These are phyloP conservation scores for Macrophomina pseudophaseolina DNA, from an alignment of 2,329 filamentous ascomycete genomes.

Conservation along the genomic window DNA sequence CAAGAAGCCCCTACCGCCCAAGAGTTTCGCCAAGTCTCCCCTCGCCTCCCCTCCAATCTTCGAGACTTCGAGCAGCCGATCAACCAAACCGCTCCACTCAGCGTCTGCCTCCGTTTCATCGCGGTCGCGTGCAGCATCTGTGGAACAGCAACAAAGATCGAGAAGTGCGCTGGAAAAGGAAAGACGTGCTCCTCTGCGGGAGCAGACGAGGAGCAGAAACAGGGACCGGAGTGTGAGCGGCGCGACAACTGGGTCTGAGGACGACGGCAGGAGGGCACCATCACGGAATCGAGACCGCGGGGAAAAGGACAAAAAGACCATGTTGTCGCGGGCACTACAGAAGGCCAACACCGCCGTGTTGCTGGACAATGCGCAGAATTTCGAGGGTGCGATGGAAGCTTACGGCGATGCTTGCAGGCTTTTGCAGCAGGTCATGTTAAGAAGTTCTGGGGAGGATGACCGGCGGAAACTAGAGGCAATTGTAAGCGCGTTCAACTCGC, in stretches of 20 bases:
- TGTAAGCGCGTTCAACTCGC: conserved; percentile 61
- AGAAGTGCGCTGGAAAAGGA: conserved; percentile 21
- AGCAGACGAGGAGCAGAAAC: not conserved
- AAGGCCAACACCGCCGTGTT: conserved; percentile 96
- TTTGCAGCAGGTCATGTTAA: conserved; percentile 83
- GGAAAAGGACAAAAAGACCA: conserved; percentile 75
- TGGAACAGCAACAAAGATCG: conserved; percentile 14
- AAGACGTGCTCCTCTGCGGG: not conserved
- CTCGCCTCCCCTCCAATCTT: conserved; percentile 42
- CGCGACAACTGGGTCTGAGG: conserved; percentile 19
- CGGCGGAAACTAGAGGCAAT: conserved; percentile 91
- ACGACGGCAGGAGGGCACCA: conserved; percentile 26
- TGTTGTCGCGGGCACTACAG: conserved; percentile 93
- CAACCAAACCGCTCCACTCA: conserved; percentile 15
- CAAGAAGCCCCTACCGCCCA: conserved; percentile 9
- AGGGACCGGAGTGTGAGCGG: conserved; percentile 27
- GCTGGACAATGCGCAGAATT: conserved; percentile 94
- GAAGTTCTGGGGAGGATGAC: conserved; percentile 85
- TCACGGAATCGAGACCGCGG: conserved; percentile 49
- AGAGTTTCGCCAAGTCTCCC: conserved; percentile 37
- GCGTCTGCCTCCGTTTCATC: conserved; percentile 14
- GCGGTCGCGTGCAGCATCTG: conserved; percentile 10
- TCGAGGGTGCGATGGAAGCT: conserved; percentile 85
- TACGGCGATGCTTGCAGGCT: conserved; percentile 91
- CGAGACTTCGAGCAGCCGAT: not conserved